phyloP scores from a whole-genome alignment of 2,329 filamentous ascomycete species.

The Fusarium chuoi region DNA sequence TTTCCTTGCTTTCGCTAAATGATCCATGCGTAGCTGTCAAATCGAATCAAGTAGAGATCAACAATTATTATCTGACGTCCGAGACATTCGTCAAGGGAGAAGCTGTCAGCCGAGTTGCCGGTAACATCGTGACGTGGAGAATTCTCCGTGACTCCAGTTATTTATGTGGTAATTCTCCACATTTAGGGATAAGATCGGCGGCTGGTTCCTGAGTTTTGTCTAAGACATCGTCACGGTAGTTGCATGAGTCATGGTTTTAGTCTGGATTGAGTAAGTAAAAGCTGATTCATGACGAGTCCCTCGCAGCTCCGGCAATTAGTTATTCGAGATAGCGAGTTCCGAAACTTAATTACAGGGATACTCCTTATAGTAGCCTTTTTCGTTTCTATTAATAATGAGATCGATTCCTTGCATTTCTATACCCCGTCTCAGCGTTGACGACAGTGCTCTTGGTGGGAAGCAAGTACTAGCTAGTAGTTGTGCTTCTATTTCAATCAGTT shows the following conservation, averaged over 20 bases:
- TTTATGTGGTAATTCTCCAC: neutral
- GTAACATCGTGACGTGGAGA: neutral
- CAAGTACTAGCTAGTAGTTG: too few species aligned
- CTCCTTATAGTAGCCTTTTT: neutral
- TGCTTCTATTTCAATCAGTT: too few species aligned
- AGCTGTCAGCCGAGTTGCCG: neutral
- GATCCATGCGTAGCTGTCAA: neutral
- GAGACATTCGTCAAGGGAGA: neutral
- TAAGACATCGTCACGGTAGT: neutral
- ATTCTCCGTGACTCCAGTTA: neutral
- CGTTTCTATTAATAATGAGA: fast-evolving
- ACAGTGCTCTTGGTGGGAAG: too few species aligned
- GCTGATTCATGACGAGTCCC: neutral
- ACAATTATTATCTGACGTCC: neutral
- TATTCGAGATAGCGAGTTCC: neutral
- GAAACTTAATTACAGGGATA: neutral
- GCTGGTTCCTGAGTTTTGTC: neutral
- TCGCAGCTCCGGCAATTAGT: neutral
- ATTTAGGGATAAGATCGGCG: neutral
- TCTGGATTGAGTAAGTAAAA: neutral
- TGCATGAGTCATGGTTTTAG: neutral
- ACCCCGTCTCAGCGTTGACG: neutral
- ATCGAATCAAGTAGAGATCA: neutral
- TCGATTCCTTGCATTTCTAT: too few species aligned
- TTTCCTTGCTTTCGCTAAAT: neutral